Evolutionary conservation across 2,329 filamentous ascomycete genomes (phyloP), one percentile per base, ranked within the genome.

Genomic region (Colletotrichum filicis): DNA sequence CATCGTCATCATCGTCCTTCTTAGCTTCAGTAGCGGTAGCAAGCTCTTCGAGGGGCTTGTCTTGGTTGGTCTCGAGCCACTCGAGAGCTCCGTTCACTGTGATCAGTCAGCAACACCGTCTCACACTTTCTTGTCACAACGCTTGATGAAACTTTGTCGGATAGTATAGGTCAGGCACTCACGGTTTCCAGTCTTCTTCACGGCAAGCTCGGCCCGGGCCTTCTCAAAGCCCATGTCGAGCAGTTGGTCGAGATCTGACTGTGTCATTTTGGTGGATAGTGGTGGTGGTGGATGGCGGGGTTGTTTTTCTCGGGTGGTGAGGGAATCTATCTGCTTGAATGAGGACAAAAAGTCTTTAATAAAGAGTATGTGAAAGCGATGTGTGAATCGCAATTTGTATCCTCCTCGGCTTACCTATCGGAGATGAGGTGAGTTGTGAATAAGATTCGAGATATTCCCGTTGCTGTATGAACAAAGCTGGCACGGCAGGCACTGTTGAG

Each of bases 51-150:
- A 98, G 81, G 1, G 94, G 88, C 78, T 94, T 97, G 82, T 98
- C 95, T 81, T 97, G 92, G 80, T 97, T 97, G 78, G 93, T 90
- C 81, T 97, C 95, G 1, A 99, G 90, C 97, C 97, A 99, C 85
- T 98, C 94, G 71, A 99, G 89, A 65, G 97, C 97, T 76, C 92
- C 93, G 81, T 97, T 93, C 59, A 98, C 94, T 96, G 75, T 68
- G 46, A 37, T 61, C 32, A 2, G 32, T 62, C 55, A 78, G 75
- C 46, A 49, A 22, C 16, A 49, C 7, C 19, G 22, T 49, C 42
- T 49, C 42, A 49, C 42, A 49, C 42, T 49, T 49, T 9, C 8
- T 22, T 22, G 42, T 49, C 16, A 22, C 8, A 19, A 11, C 9
- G 19, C 19, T 49, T 9, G 19, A 19, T 49, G 19, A 2, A 11